Conservation (phyloP, 78 protist genomes). For the Chrysochromulina parva region DNA sequence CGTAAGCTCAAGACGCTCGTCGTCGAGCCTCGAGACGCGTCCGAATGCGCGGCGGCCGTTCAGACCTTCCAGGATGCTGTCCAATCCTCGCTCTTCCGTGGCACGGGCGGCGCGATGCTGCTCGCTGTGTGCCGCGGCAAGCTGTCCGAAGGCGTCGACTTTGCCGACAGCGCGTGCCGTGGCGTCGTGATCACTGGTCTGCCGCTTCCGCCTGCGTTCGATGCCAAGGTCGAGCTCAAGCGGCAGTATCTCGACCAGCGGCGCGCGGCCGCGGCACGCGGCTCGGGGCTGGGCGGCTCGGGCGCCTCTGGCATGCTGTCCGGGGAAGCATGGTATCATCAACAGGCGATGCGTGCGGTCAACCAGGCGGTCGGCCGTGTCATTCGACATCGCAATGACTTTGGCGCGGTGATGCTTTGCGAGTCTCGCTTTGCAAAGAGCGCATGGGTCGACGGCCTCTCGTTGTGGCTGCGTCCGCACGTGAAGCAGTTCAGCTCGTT, state of each 20-base stretch:
- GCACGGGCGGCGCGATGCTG: conserved; percentile 72
- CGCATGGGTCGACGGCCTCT: background rate
- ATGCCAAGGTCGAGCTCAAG: conserved; percentile 53
- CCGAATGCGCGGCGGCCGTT: conserved; percentile 38
- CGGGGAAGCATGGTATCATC: conserved; percentile 80
- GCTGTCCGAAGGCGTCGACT: conserved; percentile 91
- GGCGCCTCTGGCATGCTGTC: background rate
- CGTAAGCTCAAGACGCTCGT: conserved; percentile 28
- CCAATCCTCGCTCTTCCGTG: background rate
- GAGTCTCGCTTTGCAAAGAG: conserved; percentile 52
- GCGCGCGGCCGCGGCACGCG: background rate
- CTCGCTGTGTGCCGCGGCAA: conserved; percentile 95
- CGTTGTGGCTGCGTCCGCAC: background rate
- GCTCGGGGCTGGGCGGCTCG: background rate
- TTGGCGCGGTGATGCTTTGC: conserved; percentile 88
- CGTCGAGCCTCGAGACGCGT: conserved; percentile 70
- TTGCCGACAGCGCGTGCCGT: conserved; percentile 88
- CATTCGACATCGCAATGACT: conserved; percentile 91
- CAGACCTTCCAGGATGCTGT: conserved; percentile 43
- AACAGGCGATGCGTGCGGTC: conserved; percentile 90
- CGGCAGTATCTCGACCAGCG: conserved; percentile 41
- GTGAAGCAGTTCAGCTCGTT: background rate
- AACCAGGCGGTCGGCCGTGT: conserved; percentile 98
- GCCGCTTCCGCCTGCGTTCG: conserved; percentile 75
- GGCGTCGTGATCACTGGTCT: conserved; percentile 94